Percentiles rank a stretch among this genome's conserved stretches.
phyloP scores from a whole-genome alignment of 2,329 filamentous ascomycete genomes.

The Pyricularia sp. region DNA sequence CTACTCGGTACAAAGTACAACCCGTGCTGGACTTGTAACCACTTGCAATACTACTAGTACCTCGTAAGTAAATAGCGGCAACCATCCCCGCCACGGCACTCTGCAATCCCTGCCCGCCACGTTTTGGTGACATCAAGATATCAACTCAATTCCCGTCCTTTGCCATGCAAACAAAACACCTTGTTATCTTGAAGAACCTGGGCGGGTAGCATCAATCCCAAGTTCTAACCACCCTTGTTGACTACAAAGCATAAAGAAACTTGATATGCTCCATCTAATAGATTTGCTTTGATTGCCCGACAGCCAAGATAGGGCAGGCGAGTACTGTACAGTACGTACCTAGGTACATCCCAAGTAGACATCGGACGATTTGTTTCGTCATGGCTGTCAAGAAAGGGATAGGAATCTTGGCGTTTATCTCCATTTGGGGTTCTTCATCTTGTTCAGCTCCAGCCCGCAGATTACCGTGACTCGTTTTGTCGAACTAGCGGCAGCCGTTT shows the following conservation, averaged over 20 bases:
- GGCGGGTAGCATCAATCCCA: no score
- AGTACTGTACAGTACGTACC: not conserved
- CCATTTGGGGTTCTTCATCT: not conserved
- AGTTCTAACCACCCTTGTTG: no score
- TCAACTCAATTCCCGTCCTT: not conserved
- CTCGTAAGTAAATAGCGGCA: not conserved
- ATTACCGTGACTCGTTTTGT: not conserved
- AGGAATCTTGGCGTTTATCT: not conserved
- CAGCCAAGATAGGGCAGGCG: not conserved
- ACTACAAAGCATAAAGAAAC: no score
- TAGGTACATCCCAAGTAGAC: not conserved
- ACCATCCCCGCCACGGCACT: not conserved
- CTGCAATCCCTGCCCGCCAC: not conserved
- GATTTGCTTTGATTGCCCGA: not conserved
- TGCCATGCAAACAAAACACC: not conserved
- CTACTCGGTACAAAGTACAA: no score
- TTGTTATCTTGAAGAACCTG: not conserved
- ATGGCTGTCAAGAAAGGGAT: not conserved
- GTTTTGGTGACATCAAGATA: not conserved
- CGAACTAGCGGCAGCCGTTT: not conserved
- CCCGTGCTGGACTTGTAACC: not conserved
- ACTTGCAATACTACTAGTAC: not conserved
- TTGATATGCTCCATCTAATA: not conserved
- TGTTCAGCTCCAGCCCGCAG: not conserved
- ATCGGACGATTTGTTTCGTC: not conserved